phyloP scores from a whole-genome alignment of 176 grass and related monocot genomes.

The Oryza nivara region DNA sequence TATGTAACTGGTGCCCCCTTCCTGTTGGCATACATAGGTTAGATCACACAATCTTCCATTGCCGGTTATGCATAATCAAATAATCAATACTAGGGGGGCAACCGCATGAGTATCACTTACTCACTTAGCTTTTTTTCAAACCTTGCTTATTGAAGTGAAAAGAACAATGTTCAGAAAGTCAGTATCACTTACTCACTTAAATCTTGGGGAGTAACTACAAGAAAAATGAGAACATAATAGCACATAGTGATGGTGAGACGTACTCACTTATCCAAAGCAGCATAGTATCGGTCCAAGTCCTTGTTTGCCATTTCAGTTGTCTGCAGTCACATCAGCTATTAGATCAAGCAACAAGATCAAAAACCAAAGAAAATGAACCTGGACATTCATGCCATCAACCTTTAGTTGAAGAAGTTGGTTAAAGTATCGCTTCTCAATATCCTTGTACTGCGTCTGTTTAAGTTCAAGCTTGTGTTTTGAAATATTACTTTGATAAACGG shows the following conservation, averaged over 20 bases:
- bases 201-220: not conserved
- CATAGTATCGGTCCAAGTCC: slow-evolving; percentile 91
- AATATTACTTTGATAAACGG: slow-evolving; percentile 93
- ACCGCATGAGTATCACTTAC: not conserved
- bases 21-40: not conserved
- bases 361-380: slow-evolving; percentile 30
- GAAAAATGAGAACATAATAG: slow-evolving; percentile 4
- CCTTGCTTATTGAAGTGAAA: slow-evolving; percentile 17
- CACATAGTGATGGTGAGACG: not conserved
- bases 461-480: slow-evolving; percentile 89
- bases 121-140: not conserved
- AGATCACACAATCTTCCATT: too few species aligned
- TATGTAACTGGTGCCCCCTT: not conserved
- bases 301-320: slow-evolving; percentile 99
- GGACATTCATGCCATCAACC: slow-evolving; percentile 52
- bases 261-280: slow-evolving; percentile 91
- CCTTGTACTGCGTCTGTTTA: slow-evolving; percentile 94
- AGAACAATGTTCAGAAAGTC: slow-evolving; percentile 27
- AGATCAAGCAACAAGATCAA: slow-evolving; percentile 39
- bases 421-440: slow-evolving; percentile 82
- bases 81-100: not conserved
- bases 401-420: slow-evolving; percentile 98
- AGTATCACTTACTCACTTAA: not conserved
- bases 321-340: slow-evolving; percentile 51
- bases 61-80: not conserved